Evolutionary conservation across 2,329 filamentous ascomycete genomes (phyloP), one percentile per base, ranked within the genome.

Genomic region (Alternaria sp.): DNA sequence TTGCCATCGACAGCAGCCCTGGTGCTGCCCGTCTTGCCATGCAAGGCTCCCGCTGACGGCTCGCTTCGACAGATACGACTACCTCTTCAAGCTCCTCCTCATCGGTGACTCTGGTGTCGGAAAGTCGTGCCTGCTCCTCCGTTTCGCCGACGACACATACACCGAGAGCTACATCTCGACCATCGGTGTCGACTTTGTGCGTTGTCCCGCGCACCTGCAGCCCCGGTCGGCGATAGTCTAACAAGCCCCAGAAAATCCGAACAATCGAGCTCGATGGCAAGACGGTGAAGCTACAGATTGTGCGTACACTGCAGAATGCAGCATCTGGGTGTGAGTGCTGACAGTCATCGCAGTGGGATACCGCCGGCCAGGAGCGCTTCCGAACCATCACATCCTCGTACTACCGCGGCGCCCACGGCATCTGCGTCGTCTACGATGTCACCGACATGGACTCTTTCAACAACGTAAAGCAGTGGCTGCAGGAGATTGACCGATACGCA

Each of bases 391-490:
- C 96, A 67, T 98, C 95, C 45, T 98, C 96, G 66, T 99, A 99
- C 89, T 99, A 99, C 88, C 93, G 96, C 80, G 96, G 96, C 78
- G 96, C 96, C 73, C 96, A 98, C 85, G 96, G 96, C 77, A 99
- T 99, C 85, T 99, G 96, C 85, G 95, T 99, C 74, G 96, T 99
- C 81, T 99, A 98, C 88, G 96, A 99, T 90, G 96, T 99, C 80
- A 99, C 96, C 74, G 96, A 99, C 83, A 97, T 98, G 95, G 96
- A 98, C 83, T 97, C 93, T 28, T 99, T 99, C 93, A 98, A 99
- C 90, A 99, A 98, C 86, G 96, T 99, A 78, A 98, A 99, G 92
- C 96, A 99, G 88, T 99, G 96, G 96, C 89, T 99, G 67, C 96
- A 99, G 84, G 96, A 99, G 86, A 99, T 99, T 77, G 96, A 99